These are phyloP conservation scores for Citrus unshiu DNA, from an alignment of 345 rosid species.

Conservation along the genomic window DNA sequence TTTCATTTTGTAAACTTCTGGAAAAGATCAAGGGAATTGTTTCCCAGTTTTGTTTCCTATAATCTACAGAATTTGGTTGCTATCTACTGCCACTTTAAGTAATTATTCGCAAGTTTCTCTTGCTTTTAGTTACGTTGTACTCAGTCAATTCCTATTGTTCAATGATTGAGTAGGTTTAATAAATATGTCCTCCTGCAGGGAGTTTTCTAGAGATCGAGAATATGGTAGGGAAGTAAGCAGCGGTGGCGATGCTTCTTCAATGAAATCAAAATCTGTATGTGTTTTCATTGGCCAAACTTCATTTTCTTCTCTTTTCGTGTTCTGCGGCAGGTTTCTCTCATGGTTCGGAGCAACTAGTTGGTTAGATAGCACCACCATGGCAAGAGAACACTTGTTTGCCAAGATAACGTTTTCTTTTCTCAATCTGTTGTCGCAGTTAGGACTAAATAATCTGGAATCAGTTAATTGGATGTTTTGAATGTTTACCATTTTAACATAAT, in stretches of 20 bases:
- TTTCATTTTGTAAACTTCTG: neutral
- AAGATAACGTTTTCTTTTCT: neutral
- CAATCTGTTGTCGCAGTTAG: neutral
- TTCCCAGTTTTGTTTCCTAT: neutral
- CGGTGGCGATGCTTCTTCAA: conserved; percentile 36
- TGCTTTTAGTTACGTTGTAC: neutral
- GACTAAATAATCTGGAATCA: neutral
- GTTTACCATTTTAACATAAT: neutral
- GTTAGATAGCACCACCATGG: neutral
- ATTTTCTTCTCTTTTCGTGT: neutral
- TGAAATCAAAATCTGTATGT: conserved; percentile 61
- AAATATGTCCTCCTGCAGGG: conserved; percentile 44
- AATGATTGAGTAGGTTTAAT: neutral
- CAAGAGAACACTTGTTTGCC: neutral
- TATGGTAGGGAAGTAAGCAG: conserved; percentile 65
- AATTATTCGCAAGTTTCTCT: neutral
- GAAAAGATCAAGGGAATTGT: neutral
- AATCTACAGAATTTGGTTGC: too few species aligned
- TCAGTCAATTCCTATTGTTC: neutral
- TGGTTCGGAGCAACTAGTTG: conserved; percentile 7
- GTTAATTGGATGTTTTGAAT: neutral
- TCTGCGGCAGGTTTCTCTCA: neutral
- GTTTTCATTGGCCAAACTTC: conserved; percentile 13
- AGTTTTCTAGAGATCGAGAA: conserved; percentile 66
- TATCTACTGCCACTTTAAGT: too few species aligned